Conservation (phyloP, 306 rosid species). For the Acacia crassicarpa region DNA sequence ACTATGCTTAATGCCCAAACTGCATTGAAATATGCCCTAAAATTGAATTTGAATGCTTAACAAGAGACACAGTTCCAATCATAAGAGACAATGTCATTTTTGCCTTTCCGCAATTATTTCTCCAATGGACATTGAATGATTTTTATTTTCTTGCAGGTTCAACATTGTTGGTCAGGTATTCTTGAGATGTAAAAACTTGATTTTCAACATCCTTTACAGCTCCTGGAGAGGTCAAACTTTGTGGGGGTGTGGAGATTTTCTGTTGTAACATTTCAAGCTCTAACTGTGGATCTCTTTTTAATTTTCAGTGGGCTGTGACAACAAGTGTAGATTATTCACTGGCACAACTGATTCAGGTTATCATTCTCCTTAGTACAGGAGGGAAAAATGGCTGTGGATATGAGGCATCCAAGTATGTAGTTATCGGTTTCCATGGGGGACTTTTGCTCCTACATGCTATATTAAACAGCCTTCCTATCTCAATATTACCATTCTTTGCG, state of each 20-base stretch:
- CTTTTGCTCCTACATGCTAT: slow-evolving; percentile 76
- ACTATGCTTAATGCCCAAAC: neutral
- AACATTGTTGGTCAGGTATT: slow-evolving; percentile 98
- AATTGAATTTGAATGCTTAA: slow-evolving; percentile 24
- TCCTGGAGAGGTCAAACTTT: slow-evolving; percentile 33
- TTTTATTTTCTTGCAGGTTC: slow-evolving; percentile 73
- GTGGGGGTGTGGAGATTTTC: slow-evolving; percentile 24
- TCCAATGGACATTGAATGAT: slow-evolving; percentile 37
- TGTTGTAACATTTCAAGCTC: slow-evolving; percentile 16
- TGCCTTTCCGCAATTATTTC: neutral
- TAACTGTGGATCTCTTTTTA: slow-evolving; percentile 36
- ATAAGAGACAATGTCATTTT: slow-evolving; percentile 8
- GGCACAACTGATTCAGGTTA: slow-evolving; percentile 85
- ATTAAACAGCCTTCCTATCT: slow-evolving; percentile 79
- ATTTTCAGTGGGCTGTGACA: slow-evolving; percentile 96
- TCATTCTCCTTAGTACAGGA: slow-evolving; percentile 87
- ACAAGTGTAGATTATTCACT: slow-evolving; percentile 91
- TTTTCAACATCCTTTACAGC: slow-evolving; percentile 42
- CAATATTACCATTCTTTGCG: slow-evolving; percentile 80
- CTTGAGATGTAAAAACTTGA: slow-evolving; percentile 31
- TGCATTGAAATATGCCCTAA: neutral
- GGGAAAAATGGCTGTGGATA: slow-evolving; percentile 85
- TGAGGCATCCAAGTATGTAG: slow-evolving; percentile 71
- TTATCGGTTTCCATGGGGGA: slow-evolving; percentile 71
- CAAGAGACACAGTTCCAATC: slow-evolving; percentile 8